Evolutionary conservation across 371 early-diverging fungal genomes (phyloP).

Genomic region (Rhizopus sp.): DNA sequence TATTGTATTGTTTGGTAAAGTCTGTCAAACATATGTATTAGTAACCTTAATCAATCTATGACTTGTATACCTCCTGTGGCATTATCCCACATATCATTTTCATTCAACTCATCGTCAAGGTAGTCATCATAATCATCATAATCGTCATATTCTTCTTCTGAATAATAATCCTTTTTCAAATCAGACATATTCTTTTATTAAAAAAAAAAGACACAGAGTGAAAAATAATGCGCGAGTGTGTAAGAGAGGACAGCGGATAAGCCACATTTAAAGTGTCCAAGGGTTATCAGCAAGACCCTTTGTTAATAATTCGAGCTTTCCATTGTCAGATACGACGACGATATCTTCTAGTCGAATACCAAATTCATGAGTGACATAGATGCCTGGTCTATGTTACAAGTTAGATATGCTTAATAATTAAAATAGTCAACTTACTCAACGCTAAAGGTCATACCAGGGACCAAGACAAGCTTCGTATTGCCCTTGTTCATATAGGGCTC

Average conservation of each 20-base stretch:
- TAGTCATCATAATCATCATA: conserved; percentile 55
- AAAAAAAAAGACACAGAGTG: conserved; percentile 1
- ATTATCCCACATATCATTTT: conserved; percentile 63
- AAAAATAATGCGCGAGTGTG: conserved; percentile 1
- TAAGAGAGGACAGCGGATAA: conserved; percentile 3
- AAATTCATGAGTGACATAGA: conserved; percentile 49
- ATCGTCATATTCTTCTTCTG: conserved; percentile 37
- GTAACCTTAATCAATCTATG: background rate
- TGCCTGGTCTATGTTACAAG: conserved; percentile 39
- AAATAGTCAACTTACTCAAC: conserved; percentile 34
- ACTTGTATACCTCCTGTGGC: conserved; percentile 44
- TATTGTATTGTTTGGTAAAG: conserved; percentile 94
- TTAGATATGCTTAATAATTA: background rate
- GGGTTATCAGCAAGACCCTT: conserved; percentile 50
- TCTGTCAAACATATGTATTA: conserved; percentile 42
- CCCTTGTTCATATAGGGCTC: conserved; percentile 63
- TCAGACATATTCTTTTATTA: conserved; percentile 12
- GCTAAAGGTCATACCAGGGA: conserved; percentile 59
- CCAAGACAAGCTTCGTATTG: conserved; percentile 41
- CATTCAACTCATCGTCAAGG: conserved; percentile 64
- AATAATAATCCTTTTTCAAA: conserved; percentile 1
- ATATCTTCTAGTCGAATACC: conserved; percentile 66
- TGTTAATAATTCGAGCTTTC: conserved; percentile 52
- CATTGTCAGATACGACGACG: conserved; percentile 55
- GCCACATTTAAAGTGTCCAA: conserved; percentile 37